Base-by-base conservation (phyloP, 495 filamentous ascomycete species). In the Penicillium canescens region DNA sequence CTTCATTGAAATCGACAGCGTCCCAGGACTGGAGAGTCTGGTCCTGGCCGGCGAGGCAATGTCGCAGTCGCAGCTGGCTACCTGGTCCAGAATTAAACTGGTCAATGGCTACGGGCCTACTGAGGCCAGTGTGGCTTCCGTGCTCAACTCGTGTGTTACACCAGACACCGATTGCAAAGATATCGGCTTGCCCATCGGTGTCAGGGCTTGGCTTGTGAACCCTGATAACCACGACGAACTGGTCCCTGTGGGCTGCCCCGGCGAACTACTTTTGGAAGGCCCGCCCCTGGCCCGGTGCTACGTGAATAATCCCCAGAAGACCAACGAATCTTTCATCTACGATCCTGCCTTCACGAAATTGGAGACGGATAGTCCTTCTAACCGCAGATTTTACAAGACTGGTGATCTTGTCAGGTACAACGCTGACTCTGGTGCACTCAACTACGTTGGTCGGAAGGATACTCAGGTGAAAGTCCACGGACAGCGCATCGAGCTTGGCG, bases 391-490 rank as follows among this genome's bases (percentile, higher is more conserved):
- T 14, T 90, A 90, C 63, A 86, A 85, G 66, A 87, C 85, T 1
- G 85, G 86, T 4, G 86, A 89, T 59, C 59, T 87, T 26, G 84
- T 84, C 7, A 72, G 76, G 24, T 86, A 88, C 51, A 71, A 77
- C 24, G 79, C 82, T n/a, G 81, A 83, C 5, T 61, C 71, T 51
- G 80, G 81, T 9, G 73, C 70, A 9, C 65, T 87, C n/a, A 72
- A 76, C 36, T 87, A 84, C 65, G 67, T 88, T 14, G 85, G 85
- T 39, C 72, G 86, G 26, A 82, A 83, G 48, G 86, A 89, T 53
- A 80, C 80, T 1, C 84, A 87, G 58, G 80, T 86, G n/a, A 89
- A 89, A 65, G 68, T 87, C 14, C 78, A 82, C 36, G 86, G 86
- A 10, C 86, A 89, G 57, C 70, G 86, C 28, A 76, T 89, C 33